These are phyloP conservation scores for Tolypocladium sp. DNA, from an alignment of 2,329 filamentous ascomycete genomes.

Conservation along the genomic window DNA sequence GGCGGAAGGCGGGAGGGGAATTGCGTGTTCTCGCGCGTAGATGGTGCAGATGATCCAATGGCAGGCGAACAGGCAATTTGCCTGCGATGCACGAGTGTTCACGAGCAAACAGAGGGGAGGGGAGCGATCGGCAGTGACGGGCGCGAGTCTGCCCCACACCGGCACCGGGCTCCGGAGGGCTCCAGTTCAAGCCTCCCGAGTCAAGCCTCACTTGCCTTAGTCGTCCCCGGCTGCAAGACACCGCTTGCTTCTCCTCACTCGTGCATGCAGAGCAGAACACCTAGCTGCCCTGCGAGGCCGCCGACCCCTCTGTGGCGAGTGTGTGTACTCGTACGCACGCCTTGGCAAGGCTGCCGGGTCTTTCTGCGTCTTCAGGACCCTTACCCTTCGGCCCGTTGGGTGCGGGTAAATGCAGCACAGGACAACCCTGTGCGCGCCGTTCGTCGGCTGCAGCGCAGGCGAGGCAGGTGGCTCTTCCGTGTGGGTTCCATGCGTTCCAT, in stretches of 20 bases:
- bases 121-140: not conserved
- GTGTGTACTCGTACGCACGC: not conserved
- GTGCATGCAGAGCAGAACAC: not conserved
- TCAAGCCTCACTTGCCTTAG: not conserved
- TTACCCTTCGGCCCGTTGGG: not conserved
- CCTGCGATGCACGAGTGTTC: not conserved
- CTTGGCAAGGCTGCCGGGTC: not conserved
- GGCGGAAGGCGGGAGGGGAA: not conserved
- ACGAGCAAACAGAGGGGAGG: no score
- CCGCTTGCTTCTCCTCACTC: not conserved
- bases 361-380: not conserved
- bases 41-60: not conserved
- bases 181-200: no score
- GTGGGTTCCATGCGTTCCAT: not conserved
- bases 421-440: not conserved
- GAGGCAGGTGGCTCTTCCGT: not conserved
- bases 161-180: not conserved
- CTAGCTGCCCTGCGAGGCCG: no score
- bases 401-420: no score
- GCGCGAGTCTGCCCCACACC: not conserved
- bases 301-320: not conserved
- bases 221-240: not conserved
- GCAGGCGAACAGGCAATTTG: not conserved
- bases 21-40: not conserved
- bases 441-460: not conserved